These are phyloP conservation scores for Amanita thiersii DNA, from an alignment of 768 basidiomycete species.

Conservation along the genomic window DNA sequence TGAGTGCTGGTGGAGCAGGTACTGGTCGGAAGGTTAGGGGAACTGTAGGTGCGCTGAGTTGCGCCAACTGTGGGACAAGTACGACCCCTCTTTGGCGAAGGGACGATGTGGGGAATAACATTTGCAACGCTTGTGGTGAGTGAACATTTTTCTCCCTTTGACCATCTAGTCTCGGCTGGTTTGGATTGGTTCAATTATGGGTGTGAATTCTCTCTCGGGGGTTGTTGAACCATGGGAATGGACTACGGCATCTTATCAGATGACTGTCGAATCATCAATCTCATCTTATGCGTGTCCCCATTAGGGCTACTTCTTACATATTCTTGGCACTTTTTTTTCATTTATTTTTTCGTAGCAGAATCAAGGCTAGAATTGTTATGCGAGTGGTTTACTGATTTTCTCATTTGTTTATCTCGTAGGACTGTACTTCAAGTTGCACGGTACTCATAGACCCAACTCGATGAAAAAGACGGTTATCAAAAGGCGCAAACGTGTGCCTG, in stretches of 20 bases:
- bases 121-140: slow-evolving; percentile 93
- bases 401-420: slow-evolving; percentile 35
- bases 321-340: not conserved
- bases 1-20: slow-evolving; percentile 17
- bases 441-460: slow-evolving; percentile 91
- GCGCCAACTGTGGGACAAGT: slow-evolving; percentile 84
- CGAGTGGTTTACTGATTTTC: not conserved
- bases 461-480: slow-evolving; percentile 99
- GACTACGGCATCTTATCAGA: slow-evolving; percentile 10
- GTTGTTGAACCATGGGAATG: no score
- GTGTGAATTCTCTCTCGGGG: slow-evolving; percentile 12
- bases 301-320: slow-evolving; percentile 18
- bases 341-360: not conserved
- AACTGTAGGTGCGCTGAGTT: slow-evolving; percentile 67
- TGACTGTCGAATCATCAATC: slow-evolving; percentile 38
- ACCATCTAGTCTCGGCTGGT: not conserved
- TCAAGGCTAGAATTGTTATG: not conserved
- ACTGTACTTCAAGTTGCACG: slow-evolving; percentile 97
- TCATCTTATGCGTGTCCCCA: no score
- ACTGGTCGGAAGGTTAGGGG: slow-evolving; percentile 27
- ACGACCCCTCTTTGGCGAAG: slow-evolving; percentile 87
- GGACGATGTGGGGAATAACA: slow-evolving; percentile 87
- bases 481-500: slow-evolving; percentile 93
- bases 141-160: slow-evolving; percentile 21
- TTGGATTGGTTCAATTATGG: slow-evolving; percentile 14